These are phyloP conservation scores for Pseudonectria foliicola DNA, from an alignment of 2,329 filamentous ascomycete genomes.

Conservation along the genomic window DNA sequence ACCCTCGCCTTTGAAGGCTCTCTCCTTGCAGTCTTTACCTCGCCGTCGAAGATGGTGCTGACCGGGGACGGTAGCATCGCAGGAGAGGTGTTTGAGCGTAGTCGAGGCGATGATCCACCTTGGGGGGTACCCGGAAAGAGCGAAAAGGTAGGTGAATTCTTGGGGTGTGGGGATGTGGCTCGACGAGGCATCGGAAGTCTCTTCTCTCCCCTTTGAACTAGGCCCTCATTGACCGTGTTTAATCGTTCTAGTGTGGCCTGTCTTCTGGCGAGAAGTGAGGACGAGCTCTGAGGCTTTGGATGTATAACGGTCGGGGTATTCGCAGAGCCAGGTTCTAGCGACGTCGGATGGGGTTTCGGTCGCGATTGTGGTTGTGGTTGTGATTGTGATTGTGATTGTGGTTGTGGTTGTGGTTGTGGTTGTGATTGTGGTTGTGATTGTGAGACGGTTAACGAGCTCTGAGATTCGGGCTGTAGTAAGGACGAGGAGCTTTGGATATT, in stretches of 20 bases:
- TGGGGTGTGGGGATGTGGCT: constrained; percentile 42
- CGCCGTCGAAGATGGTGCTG: constrained; percentile 25
- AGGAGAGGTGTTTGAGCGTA: constrained; percentile 50
- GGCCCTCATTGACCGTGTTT: constrained; percentile 43
- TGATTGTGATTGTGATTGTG: no score
- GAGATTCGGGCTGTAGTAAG: no score
- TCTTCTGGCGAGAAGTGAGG: constrained; percentile 44
- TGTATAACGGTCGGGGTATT: no score
- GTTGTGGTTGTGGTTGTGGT: no score
- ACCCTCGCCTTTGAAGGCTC: constrained; percentile 9
- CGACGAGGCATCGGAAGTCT: constrained; percentile 30
- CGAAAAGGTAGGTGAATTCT: constrained; percentile 36
- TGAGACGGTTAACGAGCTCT: no score
- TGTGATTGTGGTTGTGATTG: no score
- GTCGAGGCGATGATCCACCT: constrained; percentile 26
- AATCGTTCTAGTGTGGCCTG: constrained; percentile 54
- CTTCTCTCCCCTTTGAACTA: constrained; percentile 31
- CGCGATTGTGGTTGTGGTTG: no score
- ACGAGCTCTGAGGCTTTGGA: constrained; percentile 1
- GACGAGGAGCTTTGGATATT: no score
- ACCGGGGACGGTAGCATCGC: constrained; percentile 39
- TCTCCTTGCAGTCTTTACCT: neutral
- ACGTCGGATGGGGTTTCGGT: no score
- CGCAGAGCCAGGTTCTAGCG: no score
- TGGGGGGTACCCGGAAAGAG: constrained; percentile 36